These are phyloP conservation scores for Helminthosporium solani DNA, from an alignment of 2,329 filamentous ascomycete genomes.

Conservation along the genomic window DNA sequence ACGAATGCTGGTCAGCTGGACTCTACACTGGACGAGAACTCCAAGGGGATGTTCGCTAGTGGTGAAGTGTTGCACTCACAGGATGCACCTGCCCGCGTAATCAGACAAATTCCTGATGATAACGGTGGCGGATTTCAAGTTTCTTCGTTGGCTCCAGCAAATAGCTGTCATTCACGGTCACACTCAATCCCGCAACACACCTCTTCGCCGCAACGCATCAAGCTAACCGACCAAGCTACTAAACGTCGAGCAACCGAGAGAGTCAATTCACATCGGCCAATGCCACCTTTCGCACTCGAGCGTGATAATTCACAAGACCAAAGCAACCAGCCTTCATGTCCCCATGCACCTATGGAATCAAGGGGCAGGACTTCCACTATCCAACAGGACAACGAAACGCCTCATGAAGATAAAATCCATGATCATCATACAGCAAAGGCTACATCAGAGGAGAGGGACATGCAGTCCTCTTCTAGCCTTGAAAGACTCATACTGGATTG, in stretches of 20 bases:
- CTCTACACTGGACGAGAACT: not conserved
- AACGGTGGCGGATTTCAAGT: constrained; percentile 14
- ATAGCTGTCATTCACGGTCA: constrained; percentile 19
- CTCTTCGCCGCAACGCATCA: constrained; percentile 19
- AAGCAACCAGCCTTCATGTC: not conserved
- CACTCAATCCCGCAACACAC: constrained; percentile 25
- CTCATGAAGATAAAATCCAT: not conserved
- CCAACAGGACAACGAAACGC: not conserved
- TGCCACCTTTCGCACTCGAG: constrained; percentile 14
- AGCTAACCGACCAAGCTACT: constrained; percentile 14
- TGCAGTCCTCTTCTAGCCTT: constrained; percentile 25
- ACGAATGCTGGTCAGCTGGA: constrained; percentile 14
- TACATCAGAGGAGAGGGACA: constrained; percentile 2
- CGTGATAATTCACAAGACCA: not conserved
- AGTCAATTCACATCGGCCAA: constrained; percentile 18
- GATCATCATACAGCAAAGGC: constrained; percentile 1
- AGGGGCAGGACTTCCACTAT: constrained; percentile 1
- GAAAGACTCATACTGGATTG: constrained; percentile 28
- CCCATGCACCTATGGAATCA: not conserved
- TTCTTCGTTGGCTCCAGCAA: constrained; percentile 21
- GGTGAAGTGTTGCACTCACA: constrained; percentile 9
- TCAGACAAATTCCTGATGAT: constrained; percentile 9
- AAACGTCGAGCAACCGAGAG: constrained; percentile 8
- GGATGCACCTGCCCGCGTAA: constrained; percentile 7
- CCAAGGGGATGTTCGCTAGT: constrained; percentile 3